Percentiles rank a stretch among this genome's conserved stretches.
phyloP scores from a whole-genome alignment of 257 asterid species.

The Plantago ovata region DNA sequence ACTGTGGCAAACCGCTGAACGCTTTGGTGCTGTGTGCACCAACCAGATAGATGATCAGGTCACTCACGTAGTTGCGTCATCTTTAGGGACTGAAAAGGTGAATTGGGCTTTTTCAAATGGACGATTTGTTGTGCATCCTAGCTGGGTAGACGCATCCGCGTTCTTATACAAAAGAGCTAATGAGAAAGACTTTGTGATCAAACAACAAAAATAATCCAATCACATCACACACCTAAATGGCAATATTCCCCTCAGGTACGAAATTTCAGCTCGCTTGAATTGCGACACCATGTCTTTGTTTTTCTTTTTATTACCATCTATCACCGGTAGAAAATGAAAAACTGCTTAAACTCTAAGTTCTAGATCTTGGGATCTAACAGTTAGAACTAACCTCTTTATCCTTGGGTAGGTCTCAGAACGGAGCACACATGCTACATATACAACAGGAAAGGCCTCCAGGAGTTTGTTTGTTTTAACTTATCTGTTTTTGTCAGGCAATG shows the following conservation, averaged over 20 bases:
- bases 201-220: slow-evolving; percentile 40
- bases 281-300: slow-evolving; percentile 5
- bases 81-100: slow-evolving; percentile 96
- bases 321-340: slow-evolving; percentile 14
- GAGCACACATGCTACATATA: too few species aligned
- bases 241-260: slow-evolving; percentile 19
- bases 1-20: slow-evolving; percentile 85
- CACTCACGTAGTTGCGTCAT: slow-evolving; percentile 96
- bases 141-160: slow-evolving; percentile 99
- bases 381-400: background rate
- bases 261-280: slow-evolving; percentile 17
- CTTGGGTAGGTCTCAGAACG: background rate
- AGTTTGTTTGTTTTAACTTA: too few species aligned
- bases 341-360: slow-evolving; percentile 14
- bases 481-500: too few species aligned
- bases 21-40: slow-evolving; percentile 79
- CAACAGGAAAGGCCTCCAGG: too few species aligned
- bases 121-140: slow-evolving; percentile 87
- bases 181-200: too few species aligned
- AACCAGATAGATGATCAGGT: slow-evolving; percentile 84
- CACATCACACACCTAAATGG: slow-evolving; percentile 23
- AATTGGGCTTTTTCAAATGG: slow-evolving; percentile 81
- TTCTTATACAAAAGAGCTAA: slow-evolving; percentile 91
- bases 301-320: slow-evolving; percentile 12
- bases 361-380: slow-evolving; percentile 1